Evolutionary conservation across 345 rosid species (phyloP), one percentile per base, ranked within the genome.

Genomic region (Camelina hispida): DNA sequence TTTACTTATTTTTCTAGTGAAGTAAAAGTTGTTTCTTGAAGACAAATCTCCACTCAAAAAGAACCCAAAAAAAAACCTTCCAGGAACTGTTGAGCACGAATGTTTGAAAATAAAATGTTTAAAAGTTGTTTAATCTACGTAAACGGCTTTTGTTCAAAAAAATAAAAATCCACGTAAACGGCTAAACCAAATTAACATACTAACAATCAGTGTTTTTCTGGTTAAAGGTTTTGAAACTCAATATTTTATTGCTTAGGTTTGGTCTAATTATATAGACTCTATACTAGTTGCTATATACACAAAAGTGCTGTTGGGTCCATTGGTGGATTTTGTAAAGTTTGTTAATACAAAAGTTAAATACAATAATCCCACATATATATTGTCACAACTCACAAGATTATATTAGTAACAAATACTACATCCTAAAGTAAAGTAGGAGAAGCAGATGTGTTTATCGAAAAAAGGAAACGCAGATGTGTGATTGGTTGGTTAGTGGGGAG

Each of bases 381-480:
- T 43, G 48, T 44, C 7, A 44, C 48, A 44, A 14, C 30, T 28
- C 30, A 28, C 30, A 9, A 65, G 6, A 50, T 2, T 6, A 6
- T 18, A 66, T 9, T n/a, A 13, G 9, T 13, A 48, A 38, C 10
- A 38, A 38, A 38, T n/a, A n/a, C n/a, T 9, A 38, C 42, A 38
- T 65, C 30, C 17, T 34, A 69, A 52, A 72, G 22, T 52, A 8
- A 28, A 28, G 30, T 28, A 28, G 14, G 64, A 32, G 64, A 73
- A 10, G 40, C 20, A 66, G 6, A 66, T 56, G 60, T 66, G 67
- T 7, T 50, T 48, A 66, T 12, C 54, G 17, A 74, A 50, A 58
- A 74, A 15, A 4, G 35, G 43, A 47, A 6, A 32, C 18, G 35
- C 53, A 59, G 46, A 51, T 59, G 18, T 69, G 23, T 76, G 51